Conservation (phyloP, 257 asterid genomes). For the Asclepias syriaca region DNA sequence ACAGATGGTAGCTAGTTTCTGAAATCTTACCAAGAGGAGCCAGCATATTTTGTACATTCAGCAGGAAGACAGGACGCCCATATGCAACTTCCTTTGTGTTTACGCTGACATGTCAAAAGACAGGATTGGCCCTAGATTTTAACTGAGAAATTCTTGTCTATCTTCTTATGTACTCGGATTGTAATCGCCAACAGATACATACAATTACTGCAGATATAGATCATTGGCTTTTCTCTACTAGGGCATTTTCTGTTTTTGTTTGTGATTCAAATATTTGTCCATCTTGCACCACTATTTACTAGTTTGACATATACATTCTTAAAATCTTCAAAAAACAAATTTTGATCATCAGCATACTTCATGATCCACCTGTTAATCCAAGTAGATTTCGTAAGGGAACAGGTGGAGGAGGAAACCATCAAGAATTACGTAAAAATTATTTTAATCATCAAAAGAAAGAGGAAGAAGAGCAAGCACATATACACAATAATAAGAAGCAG, state of each 20-base stretch:
- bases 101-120: not conserved
- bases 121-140: not conserved
- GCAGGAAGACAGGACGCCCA: not conserved
- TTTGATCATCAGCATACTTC: constrained; percentile 74
- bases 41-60: not conserved
- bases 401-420: not conserved
- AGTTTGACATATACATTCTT: constrained; percentile 67
- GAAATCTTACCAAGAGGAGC: not conserved
- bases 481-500: not conserved
- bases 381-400: not conserved
- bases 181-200: not conserved
- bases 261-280: constrained; percentile 34
- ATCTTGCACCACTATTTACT: constrained; percentile 71
- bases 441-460: not conserved
- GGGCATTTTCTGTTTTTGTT: not conserved
- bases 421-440: not conserved
- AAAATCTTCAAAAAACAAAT: constrained; percentile 73
- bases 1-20: not conserved
- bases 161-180: not conserved
- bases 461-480: not conserved
- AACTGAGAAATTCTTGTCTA: not conserved
- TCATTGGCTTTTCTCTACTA: not conserved
- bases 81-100: not conserved
- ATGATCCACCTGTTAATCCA: constrained; percentile 62
- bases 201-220: not conserved